Percentiles rank a stretch among this genome's conserved stretches.
These are phyloP conservation scores for Cyclanthera cordifolia DNA, from an alignment of 306 rosid genomes.

Conservation along the genomic window DNA sequence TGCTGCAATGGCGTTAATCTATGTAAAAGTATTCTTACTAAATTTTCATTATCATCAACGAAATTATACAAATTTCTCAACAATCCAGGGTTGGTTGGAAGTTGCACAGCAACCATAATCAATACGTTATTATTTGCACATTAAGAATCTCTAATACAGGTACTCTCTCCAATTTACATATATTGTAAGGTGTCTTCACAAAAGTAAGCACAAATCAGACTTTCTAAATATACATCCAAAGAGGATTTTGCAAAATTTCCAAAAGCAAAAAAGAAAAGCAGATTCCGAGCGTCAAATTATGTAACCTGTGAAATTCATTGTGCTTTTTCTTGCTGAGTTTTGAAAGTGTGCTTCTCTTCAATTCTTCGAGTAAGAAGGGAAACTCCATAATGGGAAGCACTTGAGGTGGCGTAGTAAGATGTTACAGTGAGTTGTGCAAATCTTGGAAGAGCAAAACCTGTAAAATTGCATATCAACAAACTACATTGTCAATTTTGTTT, in stretches of 20 bases:
- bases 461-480: not conserved
- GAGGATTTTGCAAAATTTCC: not conserved
- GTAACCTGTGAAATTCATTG: constrained; percentile 29
- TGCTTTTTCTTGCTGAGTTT: constrained; percentile 28
- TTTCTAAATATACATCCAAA: not conserved
- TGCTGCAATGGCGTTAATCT: too few species aligned
- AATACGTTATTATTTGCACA: constrained; percentile 9
- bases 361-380: constrained; percentile 81
- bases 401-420: constrained; percentile 75
- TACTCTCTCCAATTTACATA: constrained; percentile 9
- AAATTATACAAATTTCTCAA: not conserved
- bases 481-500: too few species aligned
- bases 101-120: not conserved
- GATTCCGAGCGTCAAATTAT: constrained; percentile 14
- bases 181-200: not conserved
- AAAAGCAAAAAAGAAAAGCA: constrained; percentile 25
- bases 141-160: not conserved
- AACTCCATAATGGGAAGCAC: constrained; percentile 81
- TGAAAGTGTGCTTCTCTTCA: constrained; percentile 49
- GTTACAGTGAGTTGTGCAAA: constrained; percentile 72
- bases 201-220: not conserved
- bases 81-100: not conserved
- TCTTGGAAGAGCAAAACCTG: constrained; percentile 76
- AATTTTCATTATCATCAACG: too few species aligned
- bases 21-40: too few species aligned